Conservation (phyloP, 305 asterid species). For the Fraxinus albicans region DNA sequence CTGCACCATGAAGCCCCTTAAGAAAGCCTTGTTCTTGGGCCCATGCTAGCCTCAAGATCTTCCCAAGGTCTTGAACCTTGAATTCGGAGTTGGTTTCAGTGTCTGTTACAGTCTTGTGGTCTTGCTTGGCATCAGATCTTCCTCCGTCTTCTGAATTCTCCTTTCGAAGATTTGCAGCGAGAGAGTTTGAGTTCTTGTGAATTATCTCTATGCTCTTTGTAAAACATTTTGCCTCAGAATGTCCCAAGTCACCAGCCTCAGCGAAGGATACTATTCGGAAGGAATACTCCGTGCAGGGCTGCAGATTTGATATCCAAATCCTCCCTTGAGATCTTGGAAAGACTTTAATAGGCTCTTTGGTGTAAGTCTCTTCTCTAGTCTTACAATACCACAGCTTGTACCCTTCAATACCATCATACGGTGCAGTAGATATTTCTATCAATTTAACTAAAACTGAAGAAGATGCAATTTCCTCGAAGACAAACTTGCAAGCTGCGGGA, state of each 20-base stretch:
- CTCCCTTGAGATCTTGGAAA: constrained; percentile 76
- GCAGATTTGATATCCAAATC: constrained; percentile 71
- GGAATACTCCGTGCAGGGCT: constrained; percentile 87
- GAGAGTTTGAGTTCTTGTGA: constrained; percentile 38
- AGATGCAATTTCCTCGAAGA: constrained; percentile 77
- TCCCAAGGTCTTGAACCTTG: constrained; percentile 84
- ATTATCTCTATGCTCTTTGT: constrained; percentile 75
- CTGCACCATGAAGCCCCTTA: constrained; percentile 49
- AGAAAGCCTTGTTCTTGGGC: constrained; percentile 62
- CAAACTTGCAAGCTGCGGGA: constrained; percentile 90
- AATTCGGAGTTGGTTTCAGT: constrained; percentile 83
- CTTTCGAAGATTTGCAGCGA: constrained; percentile 35
- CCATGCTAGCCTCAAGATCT: constrained; percentile 60
- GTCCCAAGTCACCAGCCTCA: constrained; percentile 65
- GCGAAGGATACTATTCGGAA: constrained; percentile 72
- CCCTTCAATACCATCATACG: constrained; percentile 55
- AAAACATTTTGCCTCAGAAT: constrained; percentile 84
- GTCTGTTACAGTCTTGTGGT: constrained; percentile 31
- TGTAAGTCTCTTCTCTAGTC: constrained; percentile 61
- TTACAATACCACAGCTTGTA: constrained; percentile 84
- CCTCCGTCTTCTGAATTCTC: constrained; percentile 47
- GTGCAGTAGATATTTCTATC: constrained; percentile 60
- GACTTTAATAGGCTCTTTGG: constrained; percentile 63
- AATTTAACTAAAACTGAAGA: constrained; percentile 68
- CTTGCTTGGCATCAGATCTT: constrained; percentile 36